phyloP scores from a whole-genome alignment of 805 yeast species.

The Wickerhamiella spandovensis region DNA sequence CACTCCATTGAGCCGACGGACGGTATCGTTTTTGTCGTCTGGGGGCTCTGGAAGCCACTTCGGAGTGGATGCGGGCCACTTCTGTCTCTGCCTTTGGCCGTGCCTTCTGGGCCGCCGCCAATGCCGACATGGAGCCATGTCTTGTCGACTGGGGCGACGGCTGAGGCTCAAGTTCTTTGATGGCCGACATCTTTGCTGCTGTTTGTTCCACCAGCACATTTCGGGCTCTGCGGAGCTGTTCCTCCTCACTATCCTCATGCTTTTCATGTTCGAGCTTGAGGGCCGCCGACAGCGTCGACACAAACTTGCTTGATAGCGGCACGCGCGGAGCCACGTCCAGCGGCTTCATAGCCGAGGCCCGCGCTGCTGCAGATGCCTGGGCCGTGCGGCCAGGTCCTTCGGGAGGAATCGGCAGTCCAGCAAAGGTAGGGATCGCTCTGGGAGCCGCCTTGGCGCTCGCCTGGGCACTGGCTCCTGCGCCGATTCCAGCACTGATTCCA shows the following conservation, averaged over 20 bases:
- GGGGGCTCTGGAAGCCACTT: conserved; percentile 1
- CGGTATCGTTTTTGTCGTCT: conserved; percentile 2
- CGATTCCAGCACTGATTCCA: no score
- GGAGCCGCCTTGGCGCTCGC: not conserved
- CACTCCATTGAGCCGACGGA: conserved; percentile 6
- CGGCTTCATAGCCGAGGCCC: conserved; percentile 11
- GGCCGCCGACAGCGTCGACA: conserved; percentile 10
- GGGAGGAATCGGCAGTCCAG: not conserved
- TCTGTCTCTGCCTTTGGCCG: conserved; percentile 12
- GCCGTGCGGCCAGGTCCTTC: not conserved
- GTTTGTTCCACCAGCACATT: not conserved
- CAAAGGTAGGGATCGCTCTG: not conserved
- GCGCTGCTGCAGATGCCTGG: conserved; percentile 12
- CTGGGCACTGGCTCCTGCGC: no score
- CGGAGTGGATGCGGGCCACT: conserved; percentile 11
- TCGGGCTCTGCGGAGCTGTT: not conserved
- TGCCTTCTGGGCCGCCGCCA: conserved; percentile 15
- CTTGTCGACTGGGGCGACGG: not conserved
- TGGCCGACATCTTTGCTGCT: conserved; percentile 3
- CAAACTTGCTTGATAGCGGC: conserved; percentile 12
- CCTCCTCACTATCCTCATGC: not conserved
- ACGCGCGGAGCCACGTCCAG: conserved; percentile 11
- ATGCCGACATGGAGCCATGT: conserved; percentile 2
- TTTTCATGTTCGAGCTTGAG: conserved; percentile 9
- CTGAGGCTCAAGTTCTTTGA: not conserved